Evolutionary conservation across 768 basidiomycete species (phyloP), one percentile per base, ranked within the genome.

Genomic region (Leccinum ochraceum): DNA sequence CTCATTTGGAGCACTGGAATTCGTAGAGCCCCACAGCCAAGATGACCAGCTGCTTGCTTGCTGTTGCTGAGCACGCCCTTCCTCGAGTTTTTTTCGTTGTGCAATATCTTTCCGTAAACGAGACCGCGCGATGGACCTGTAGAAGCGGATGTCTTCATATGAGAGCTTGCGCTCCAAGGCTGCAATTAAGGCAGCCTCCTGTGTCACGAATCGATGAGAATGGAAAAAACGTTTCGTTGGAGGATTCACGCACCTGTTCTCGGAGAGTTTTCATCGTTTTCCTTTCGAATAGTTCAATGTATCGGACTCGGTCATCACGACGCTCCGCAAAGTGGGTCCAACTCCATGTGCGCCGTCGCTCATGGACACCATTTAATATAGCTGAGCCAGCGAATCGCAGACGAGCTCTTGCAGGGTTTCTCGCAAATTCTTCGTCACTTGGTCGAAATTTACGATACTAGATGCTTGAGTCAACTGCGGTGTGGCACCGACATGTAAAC

Each of bases 91-190:
- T 66, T 83, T 83, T 53, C 80, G 77, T 37, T 88, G 77, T 3
- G 86, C 91, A 22, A 85, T 80, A 67, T 98, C 94, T 72, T 98
- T 94, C 66, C 89, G 86, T 16, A 96, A 79, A 64, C 86, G 86
- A 3, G 94, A 94, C 28, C 92, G 87, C 0, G 94, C 92, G 61
- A 98, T 93, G 4, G 95, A 98, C 34, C 97, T 87, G 77, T 98
- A 99, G 76, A 98, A 97, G 4, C 96, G 88, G 54, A 99, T 88
- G 68, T 98, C 97, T 73, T 96, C 94, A 66, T 98, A 98, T 0
- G 87, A 82, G 30, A 98, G 80, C 71, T 93, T 94, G 64, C 73
- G 78, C 73, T 99, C 97, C 58, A 98, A 76, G 1, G 75, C 78
- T 51, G 87, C 83, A 32, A 95, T 76, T 7, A 69, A 76, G 63